These are phyloP conservation scores for Rhizophagus clarus DNA, from an alignment of 192 early-diverging fungal species.

Conservation along the genomic window DNA sequence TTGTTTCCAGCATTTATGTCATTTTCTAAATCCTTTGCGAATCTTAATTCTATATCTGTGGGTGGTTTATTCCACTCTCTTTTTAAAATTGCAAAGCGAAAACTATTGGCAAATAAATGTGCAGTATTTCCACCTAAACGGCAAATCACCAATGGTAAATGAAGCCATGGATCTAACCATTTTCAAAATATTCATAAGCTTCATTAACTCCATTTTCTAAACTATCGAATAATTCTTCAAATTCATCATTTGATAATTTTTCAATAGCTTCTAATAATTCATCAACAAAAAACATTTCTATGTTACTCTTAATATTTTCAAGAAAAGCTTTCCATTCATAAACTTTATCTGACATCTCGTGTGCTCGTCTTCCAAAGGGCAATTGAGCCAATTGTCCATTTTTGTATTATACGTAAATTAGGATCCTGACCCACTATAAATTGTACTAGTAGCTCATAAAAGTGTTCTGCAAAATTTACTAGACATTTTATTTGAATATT, in stretches of 20 bases:
- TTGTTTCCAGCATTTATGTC: neutral
- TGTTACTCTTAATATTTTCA: neutral
- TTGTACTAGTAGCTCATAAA: too few relatives aligned
- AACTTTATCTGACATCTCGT: slow-evolving; percentile 15
- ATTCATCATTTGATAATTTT: neutral
- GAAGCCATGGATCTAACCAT: neutral
- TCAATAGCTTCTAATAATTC: neutral
- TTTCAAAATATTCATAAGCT: neutral
- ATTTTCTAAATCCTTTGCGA: neutral
- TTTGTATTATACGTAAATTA: neutral
- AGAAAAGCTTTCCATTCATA: neutral
- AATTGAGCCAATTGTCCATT: neutral
- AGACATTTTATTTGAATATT: too few relatives aligned
- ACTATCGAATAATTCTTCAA: neutral
- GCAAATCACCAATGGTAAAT: slow-evolving; percentile 1
- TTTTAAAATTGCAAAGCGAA: neutral
- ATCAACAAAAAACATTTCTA: slow-evolving; percentile 10
- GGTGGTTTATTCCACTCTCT: neutral
- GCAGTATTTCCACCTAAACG: neutral
- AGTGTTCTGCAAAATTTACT: too few relatives aligned
- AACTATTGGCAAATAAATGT: neutral
- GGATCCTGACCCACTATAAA: neutral
- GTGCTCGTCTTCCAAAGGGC: neutral
- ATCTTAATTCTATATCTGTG: neutral
- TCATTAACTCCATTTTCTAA: slow-evolving; percentile 10